A percentile compares a stretch with the other conserved stretches of the same genome.
Conservation (phyloP, 257 asterid genomes). For the Catharanthus roseus region DNA sequence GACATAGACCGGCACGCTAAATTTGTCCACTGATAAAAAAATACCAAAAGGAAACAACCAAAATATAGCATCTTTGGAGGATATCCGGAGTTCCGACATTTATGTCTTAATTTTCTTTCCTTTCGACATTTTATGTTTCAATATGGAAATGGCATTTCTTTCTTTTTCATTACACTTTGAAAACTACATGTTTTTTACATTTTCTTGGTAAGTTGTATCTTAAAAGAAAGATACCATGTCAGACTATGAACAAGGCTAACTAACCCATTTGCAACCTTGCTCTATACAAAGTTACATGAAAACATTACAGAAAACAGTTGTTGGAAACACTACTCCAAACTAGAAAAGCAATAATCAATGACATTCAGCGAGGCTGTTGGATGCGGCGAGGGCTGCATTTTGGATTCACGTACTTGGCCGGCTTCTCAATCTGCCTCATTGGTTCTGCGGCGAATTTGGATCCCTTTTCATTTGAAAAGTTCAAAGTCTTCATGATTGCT, state of each 20-base stretch:
- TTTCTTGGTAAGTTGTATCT: constrained; percentile 14
- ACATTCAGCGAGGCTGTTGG: constrained; percentile 82
- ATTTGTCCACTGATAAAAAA: no score
- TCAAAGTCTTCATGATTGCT: constrained; percentile 41
- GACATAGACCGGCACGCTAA: no score
- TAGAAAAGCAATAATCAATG: constrained; percentile 11
- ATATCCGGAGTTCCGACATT: no score
- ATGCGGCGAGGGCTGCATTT: constrained; percentile 71
- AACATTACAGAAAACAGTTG: constrained; percentile 14
- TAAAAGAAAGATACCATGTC: constrained; percentile 29
- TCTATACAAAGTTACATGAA: constrained; percentile 52
- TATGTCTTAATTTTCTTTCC: no score
- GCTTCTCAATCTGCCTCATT: constrained; percentile 56
- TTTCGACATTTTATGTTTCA: no score
- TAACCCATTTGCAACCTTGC: constrained; percentile 51
- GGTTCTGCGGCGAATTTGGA: constrained; percentile 34
- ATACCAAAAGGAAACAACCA: no score
- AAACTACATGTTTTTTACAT: constrained; percentile 22
- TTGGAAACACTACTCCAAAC: constrained; percentile 18
- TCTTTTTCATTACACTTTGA: neutral
- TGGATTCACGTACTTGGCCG: constrained; percentile 53
- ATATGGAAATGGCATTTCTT: neutral
- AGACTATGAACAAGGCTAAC: constrained; percentile 69
- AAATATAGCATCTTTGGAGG: no score
- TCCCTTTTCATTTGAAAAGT: constrained; percentile 33